phyloP scores from a whole-genome alignment of 73 alveolate genomes.

The Paraurostyla sp. region DNA sequence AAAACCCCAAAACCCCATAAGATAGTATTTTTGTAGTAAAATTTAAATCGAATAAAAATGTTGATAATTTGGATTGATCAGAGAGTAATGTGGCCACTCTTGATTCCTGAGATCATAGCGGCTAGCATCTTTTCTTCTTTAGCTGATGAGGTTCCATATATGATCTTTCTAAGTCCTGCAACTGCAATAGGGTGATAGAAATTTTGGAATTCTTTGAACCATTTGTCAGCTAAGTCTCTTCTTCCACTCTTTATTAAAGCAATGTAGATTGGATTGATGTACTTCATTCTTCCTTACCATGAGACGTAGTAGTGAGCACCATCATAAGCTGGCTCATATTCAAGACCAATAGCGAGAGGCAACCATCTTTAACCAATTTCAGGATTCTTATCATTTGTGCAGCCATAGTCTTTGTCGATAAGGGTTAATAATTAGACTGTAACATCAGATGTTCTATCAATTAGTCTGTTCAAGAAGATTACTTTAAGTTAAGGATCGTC shows the following conservation, averaged over 20 bases:
- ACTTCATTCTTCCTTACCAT: slow-evolving; percentile 43
- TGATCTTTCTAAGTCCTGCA: slow-evolving; percentile 22
- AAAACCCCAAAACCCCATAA: too few relatives aligned
- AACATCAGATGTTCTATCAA: not conserved
- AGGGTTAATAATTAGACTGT: not conserved
- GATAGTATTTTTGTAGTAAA: too few relatives aligned
- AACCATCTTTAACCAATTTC: slow-evolving; percentile 53
- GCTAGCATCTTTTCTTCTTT: not conserved
- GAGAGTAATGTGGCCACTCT: too few relatives aligned
- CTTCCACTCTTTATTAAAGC: slow-evolving; percentile 43
- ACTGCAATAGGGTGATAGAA: slow-evolving; percentile 74
- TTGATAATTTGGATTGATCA: too few relatives aligned
- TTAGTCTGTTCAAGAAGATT: slow-evolving; percentile 55
- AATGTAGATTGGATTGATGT: slow-evolving; percentile 55
- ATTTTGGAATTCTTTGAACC: slow-evolving; percentile 48
- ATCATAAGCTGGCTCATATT: slow-evolving; percentile 37
- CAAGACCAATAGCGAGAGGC: slow-evolving; percentile 42
- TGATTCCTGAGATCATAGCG: too few relatives aligned
- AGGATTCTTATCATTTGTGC: slow-evolving; percentile 52
- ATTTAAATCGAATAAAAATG: too few relatives aligned
- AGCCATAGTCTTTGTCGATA: slow-evolving; percentile 52
- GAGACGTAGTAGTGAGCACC: slow-evolving; percentile 62
- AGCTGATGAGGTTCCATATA: slow-evolving; percentile 33
- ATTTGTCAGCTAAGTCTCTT: slow-evolving; percentile 42
- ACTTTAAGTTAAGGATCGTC: slow-evolving; percentile 5